Conservation (phyloP, 345 rosid genomes). For the Gossypium anomalum region DNA sequence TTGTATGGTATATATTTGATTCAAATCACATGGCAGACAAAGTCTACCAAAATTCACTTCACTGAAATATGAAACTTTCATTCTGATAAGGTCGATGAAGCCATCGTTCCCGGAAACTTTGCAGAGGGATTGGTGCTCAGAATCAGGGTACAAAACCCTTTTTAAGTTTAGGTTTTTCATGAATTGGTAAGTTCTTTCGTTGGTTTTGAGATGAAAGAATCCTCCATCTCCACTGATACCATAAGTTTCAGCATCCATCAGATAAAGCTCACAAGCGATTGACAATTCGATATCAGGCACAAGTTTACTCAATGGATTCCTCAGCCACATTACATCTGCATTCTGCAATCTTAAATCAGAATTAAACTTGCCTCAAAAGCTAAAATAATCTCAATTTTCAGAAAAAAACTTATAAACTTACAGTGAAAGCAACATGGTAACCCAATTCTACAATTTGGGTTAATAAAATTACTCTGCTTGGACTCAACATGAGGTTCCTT, state of each 20-base stretch:
- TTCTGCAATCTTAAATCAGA: conserved; percentile 29
- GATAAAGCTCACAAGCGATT: conserved; percentile 29
- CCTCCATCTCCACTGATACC: conserved; percentile 26
- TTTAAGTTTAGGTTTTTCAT: conserved; percentile 15
- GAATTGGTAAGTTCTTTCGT: conserved; percentile 17
- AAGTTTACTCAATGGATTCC: conserved; percentile 39
- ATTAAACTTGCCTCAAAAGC: not conserved
- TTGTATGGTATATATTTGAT: conserved; percentile 29
- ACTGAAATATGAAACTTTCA: conserved; percentile 9
- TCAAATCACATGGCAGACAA: conserved; percentile 27
- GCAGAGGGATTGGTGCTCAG: conserved; percentile 18
- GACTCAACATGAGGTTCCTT: conserved; percentile 4
- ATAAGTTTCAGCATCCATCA: not conserved
- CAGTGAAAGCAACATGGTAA: conserved; percentile 42
- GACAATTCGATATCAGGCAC: conserved; percentile 1
- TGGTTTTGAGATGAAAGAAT: conserved; percentile 29
- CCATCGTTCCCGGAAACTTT: not conserved
- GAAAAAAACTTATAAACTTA: conserved; percentile 10
- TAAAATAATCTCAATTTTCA: not conserved
- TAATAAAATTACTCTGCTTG: conserved; percentile 24
- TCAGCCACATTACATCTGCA: conserved; percentile 54
- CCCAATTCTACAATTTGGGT: conserved; percentile 33
- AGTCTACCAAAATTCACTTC: conserved; percentile 19
- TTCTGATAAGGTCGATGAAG: not conserved
- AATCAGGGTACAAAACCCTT: conserved; percentile 25